Base-by-base conservation (phyloP, 768 basidiomycete genomes). In the Boletales sp. region DNA sequence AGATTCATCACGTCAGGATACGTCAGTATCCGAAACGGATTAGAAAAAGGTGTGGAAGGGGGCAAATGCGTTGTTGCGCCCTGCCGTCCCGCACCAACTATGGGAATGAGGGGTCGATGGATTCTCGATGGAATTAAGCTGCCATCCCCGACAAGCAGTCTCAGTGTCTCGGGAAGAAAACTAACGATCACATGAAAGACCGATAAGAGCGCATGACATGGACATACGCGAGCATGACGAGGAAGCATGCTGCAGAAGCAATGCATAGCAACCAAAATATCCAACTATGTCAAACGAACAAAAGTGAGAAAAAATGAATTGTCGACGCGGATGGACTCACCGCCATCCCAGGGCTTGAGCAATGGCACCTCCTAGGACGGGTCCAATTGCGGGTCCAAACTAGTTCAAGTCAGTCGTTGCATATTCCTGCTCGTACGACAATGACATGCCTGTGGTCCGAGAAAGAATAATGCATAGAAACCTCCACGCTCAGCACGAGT, bases 401-500 rank as follows among this genome's bases (percentile, higher is more conserved):
- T 81, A 27, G 31, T 21, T 18, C 36, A 8, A 17, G 13, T 50
- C 36, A 50, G 29, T 31, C 24, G 2, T 3, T 8, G 14, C n/a
- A 21, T 7, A 10, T 15, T 34, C 35, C 7, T 12, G 48, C 21
- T 27, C 3, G 24, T 18, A 35, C 4, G 30, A 60, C 57, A 37
- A 37, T 53, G 82, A 84, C 74, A 82, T 74, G 24, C 24, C 24
- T 27, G 24, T n/a, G 85, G 83, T 0, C 86, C 86, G 4, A 86
- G 50, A 32, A 68, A 74, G 64, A 81, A 88, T 8, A 87, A 43
- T 3, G 89, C 90, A 48, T 83, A 77, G 67, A 84, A 90, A 8
- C 82, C 78, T 15, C 87, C 91, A 32, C 90, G 72, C 67, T 93
- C 89, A 34, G 78, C 75, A 0, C 80, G 82, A 2, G 77, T 77